Evolutionary conservation across 2,329 filamentous ascomycete genomes (phyloP), one percentile per base, ranked within the genome.

Genomic region (Diaporthe vaccinii): DNA sequence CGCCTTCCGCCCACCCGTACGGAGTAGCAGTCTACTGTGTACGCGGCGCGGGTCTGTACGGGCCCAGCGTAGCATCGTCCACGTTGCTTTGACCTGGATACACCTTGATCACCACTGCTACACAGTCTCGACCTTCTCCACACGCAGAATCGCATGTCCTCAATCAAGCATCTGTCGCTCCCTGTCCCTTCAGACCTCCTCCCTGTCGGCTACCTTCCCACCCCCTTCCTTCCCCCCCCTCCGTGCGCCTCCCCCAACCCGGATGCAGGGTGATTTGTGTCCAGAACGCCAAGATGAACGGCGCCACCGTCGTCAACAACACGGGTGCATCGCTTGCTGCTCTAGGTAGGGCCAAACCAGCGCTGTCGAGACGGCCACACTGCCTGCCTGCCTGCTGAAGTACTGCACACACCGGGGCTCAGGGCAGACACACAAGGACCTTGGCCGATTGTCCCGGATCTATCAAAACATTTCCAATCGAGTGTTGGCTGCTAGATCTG

Each of bases 141-240:
- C 46, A 39, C 22, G 20, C 22, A 68, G 46, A 31, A 68, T 68
- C 46, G 31, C 46, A 53, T 25, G 62, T 46, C 62, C 28, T 68
- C 62, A 68, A 68, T 53, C 62, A 68, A 68, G 62, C 62, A 68
- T 51, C 62, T 67, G 62, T 51, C 20, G 62, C 62, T 36, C 44
- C 44, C 62, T 51, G 28, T 36, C 58, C 36, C 14, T 10, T n/a
- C 39, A 65, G 17, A 46, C 41, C 41, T 68, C 44, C 62, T 10
- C 44, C 44, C 41, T 36, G 22, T 51, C 62, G 44, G 44, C 62
- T 12, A 25, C 28, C 22, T 25, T n/a, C 20, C 44, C 44, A 25
- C 15, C 28, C 41, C 31, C 25, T 20, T 4, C 20, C 36, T 2
- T 34, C 1, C 4, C 25, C 20, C 41, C 28, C 15, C 22, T 8